These are phyloP conservation scores for Yamadazyma ubonensis DNA, from an alignment of 805 yeast genomes.

Conservation along the genomic window DNA sequence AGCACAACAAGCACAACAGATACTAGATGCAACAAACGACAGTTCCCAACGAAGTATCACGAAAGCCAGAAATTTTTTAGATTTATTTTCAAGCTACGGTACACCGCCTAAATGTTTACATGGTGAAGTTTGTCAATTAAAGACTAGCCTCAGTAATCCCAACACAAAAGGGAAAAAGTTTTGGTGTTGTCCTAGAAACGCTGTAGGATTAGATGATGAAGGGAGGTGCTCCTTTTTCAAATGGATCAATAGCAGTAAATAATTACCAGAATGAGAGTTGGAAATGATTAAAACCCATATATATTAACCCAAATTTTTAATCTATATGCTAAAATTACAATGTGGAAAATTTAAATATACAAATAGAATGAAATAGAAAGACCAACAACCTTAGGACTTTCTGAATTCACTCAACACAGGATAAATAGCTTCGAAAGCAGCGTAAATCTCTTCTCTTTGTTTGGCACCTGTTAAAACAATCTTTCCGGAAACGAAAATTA, in stretches of 20 bases:
- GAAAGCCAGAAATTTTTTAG: too few species aligned
- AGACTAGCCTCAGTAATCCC: constrained; percentile 25
- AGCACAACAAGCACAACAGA: too few species aligned
- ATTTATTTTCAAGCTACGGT: constrained; percentile 18
- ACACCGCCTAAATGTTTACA: constrained; percentile 30
- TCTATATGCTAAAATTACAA: constrained; percentile 16
- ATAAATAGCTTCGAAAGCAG: constrained; percentile 96
- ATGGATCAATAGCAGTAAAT: constrained; percentile 19
- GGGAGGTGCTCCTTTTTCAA: constrained; percentile 20
- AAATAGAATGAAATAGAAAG: neutral
- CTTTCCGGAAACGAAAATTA: constrained; percentile 95
- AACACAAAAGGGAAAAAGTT: constrained; percentile 30
- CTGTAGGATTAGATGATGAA: constrained; percentile 11
- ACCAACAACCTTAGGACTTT: constrained; percentile 48
- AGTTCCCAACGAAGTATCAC: too few species aligned
- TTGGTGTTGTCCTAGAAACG: constrained; percentile 29
- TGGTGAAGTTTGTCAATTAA: constrained; percentile 24
- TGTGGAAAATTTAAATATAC: constrained; percentile 8
- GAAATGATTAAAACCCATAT: constrained; percentile 1
- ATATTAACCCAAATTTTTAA: constrained; percentile 8
- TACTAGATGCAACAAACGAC: too few species aligned
- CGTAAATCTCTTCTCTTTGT: constrained; percentile 97
- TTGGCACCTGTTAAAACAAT: constrained; percentile 98
- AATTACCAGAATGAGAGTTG: too few species aligned
- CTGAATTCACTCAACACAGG: constrained; percentile 98